These are phyloP conservation scores for Candida yuanshanica DNA, from an alignment of 805 yeast genomes.

Conservation along the genomic window DNA sequence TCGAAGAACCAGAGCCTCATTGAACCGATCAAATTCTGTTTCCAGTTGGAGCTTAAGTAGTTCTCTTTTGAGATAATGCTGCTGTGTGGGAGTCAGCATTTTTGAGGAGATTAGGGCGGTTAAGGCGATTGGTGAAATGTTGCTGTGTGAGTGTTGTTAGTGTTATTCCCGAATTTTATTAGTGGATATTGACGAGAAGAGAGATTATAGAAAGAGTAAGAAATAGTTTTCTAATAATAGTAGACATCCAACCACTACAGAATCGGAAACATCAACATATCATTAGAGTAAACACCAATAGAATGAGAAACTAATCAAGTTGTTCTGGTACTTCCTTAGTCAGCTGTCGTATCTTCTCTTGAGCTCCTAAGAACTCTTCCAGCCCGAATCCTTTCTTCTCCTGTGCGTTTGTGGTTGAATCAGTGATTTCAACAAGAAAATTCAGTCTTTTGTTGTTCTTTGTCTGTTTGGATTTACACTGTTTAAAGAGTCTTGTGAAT, in stretches of 20 bases:
- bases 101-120: too few species aligned
- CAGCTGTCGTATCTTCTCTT: slow-evolving; percentile 2
- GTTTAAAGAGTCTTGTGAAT: slow-evolving; percentile 40
- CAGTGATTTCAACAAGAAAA: slow-evolving; percentile 33
- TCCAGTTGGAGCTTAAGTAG: slow-evolving; percentile 57
- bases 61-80: slow-evolving; percentile 84
- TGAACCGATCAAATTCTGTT: slow-evolving; percentile 54
- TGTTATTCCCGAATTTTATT: too few species aligned
- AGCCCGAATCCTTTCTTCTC: slow-evolving; percentile 19
- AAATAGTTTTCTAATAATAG: too few species aligned
- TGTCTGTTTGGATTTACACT: slow-evolving; percentile 29
- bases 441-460: slow-evolving; percentile 16
- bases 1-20: slow-evolving; percentile 57
- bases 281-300: too few species aligned
- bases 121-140: neutral
- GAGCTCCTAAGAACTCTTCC: slow-evolving; percentile 3
- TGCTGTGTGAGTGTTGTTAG: neutral
- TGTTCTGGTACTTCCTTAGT: neutral
- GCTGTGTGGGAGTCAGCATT: slow-evolving; percentile 55
- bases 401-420: slow-evolving; percentile 24
- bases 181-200: too few species aligned
- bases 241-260: too few species aligned
- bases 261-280: too few species aligned
- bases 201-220: too few species aligned
- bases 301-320: too few species aligned